Base-by-base conservation (phyloP, 208 protist genomes). In the Trypanosoma vivax region DNA sequence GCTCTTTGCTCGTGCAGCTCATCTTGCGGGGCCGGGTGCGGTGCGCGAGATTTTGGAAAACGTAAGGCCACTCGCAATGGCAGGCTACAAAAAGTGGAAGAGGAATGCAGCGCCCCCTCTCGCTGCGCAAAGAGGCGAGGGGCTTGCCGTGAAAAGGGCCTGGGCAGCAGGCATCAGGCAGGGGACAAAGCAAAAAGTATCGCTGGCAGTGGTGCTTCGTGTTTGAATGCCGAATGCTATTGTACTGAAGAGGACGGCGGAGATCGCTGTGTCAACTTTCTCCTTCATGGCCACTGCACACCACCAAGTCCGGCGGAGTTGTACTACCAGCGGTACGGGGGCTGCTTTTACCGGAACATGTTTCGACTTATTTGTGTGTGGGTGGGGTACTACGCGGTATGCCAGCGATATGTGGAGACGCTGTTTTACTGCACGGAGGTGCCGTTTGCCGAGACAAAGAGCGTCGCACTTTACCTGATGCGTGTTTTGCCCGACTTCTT, bases 301-400 rank as follows among this genome's bases (percentile, higher is more conserved):
- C 79, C 83, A 6, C 46, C 43, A 18, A 73, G 66, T 62, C 73
- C 69, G 31, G 65, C 57, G 28, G 57, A 53, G n/a, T 45, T 67
- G 16, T 92, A 89, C 46, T 73, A 81, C 63, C 35, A 49, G 35
- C 49, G 50, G 31, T 79, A 73, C 53, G 84, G 84, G 19, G 76
- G 76, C 29, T 88, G 79, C 50, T 89, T 92, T 50, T 89, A 79
- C 46, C 69, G 79, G 18, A 89, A 86, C 66, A 75, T 88, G 46
- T 90, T 92, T 62, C 80, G 81, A 3, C 61, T 92, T 38, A 60
- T 92, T 35, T 92, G 85, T 52, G 55, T 83, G 28, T 92, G 85
- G 85, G 43, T 88, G 10, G 78, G 71, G n/a, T 81, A 92, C 68
- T 92, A 92, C 62, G 66, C 63, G 7, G 69, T 70, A 18, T 82